phyloP scores from a whole-genome alignment of 2,329 filamentous ascomycete species.

The Rachicladosporium sp. region DNA sequence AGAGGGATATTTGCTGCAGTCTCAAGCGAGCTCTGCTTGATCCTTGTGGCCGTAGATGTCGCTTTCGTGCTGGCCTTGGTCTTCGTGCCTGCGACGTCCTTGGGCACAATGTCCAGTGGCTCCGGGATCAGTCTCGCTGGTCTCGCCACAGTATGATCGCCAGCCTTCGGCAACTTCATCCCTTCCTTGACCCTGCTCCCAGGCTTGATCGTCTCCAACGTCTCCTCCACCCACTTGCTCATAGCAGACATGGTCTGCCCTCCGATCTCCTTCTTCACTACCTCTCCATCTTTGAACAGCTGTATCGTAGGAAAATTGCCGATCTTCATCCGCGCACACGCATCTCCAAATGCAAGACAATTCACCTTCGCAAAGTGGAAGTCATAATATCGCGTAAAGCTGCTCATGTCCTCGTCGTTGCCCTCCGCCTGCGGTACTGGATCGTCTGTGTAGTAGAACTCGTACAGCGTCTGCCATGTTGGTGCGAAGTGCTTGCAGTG shows the following conservation, averaged over 20 bases:
- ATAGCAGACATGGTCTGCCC: slow-evolving; percentile 54
- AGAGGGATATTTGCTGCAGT: slow-evolving; percentile 64
- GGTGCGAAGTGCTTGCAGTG: slow-evolving; percentile 75
- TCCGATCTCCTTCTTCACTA: slow-evolving; percentile 52
- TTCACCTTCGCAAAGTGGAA: slow-evolving; percentile 80
- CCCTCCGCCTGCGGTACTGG: slow-evolving; percentile 44
- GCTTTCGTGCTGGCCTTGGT: slow-evolving; percentile 28
- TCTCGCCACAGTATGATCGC: slow-evolving; percentile 42
- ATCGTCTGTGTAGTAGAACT: slow-evolving; percentile 86
- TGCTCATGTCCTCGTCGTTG: slow-evolving; percentile 43
- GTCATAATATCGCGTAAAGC: slow-evolving; percentile 73
- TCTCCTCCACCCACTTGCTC: slow-evolving; percentile 60
- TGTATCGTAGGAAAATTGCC: slow-evolving; percentile 62
- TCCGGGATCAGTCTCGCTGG: slow-evolving; percentile 17
- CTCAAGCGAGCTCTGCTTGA: slow-evolving; percentile 52
- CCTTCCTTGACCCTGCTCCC: slow-evolving; percentile 61
- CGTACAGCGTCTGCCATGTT: slow-evolving; percentile 81
- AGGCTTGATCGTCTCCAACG: slow-evolving; percentile 65
- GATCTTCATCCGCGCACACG: slow-evolving; percentile 59
- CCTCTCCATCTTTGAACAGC: slow-evolving; percentile 67
- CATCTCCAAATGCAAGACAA: slow-evolving; percentile 70
- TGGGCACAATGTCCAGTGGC: slow-evolving; percentile 5
- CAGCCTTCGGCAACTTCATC: slow-evolving; percentile 58
- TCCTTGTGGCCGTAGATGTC: slow-evolving; percentile 33
- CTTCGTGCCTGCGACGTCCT: slow-evolving; percentile 10